Evolutionary conservation across 148 eudicot species (phyloP).

Genomic region (Agrostemma githago): DNA sequence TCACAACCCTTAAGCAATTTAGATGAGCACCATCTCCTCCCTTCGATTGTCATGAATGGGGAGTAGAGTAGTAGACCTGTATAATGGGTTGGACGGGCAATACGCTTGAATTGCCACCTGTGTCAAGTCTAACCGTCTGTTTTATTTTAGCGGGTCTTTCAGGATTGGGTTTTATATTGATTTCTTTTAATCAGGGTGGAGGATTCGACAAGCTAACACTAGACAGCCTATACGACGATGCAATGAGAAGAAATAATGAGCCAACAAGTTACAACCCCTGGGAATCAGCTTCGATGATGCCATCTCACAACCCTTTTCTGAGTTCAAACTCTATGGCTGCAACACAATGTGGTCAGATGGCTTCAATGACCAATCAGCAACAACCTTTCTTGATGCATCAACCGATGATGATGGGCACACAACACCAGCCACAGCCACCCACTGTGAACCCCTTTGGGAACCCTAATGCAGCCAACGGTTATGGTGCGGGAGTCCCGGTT

Average conservation of each 20-base stretch:
- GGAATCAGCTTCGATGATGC: conserved; percentile 61
- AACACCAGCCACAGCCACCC: conserved; percentile 42
- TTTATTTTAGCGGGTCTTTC: neutral
- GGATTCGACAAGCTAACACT: conserved; percentile 80
- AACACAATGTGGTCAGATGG: conserved; percentile 61
- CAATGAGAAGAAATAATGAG: conserved; percentile 80
- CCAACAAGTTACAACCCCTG: conserved; percentile 80
- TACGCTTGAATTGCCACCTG: neutral
- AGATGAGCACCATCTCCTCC: neutral
- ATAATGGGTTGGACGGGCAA: neutral
- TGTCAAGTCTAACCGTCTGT: neutral
- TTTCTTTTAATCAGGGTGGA: conserved; percentile 47
- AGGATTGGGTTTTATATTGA: neutral
- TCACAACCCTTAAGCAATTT: neutral
- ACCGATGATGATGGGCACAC: conserved; percentile 24
- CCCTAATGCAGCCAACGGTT: conserved; percentile 44
- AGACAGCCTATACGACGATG: conserved; percentile 91
- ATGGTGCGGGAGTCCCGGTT: conserved; percentile 57
- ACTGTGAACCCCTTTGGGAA: conserved; percentile 58
- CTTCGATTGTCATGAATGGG: neutral
- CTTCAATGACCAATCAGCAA: conserved; percentile 66
- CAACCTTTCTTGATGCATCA: conserved; percentile 44
- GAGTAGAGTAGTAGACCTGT: too few species aligned
- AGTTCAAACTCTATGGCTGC: conserved; percentile 59
- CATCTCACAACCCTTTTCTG: conserved; percentile 54